Percentiles rank a stretch among this genome's conserved stretches.
Conservation (phyloP, 306 rosid genomes). For the Vicia faba region DNA sequence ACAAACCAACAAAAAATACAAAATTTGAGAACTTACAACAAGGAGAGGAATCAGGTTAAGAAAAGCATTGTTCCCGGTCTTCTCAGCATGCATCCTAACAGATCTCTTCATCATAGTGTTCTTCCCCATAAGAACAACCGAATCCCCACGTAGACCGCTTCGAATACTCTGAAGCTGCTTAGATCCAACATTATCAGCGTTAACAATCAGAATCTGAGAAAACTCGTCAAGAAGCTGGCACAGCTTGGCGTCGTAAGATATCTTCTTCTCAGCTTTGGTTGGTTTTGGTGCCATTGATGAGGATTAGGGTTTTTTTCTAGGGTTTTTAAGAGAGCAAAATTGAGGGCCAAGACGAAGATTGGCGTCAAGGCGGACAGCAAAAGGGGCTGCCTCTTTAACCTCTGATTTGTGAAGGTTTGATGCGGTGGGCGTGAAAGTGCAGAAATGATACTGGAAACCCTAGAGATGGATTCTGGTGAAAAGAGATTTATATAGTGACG, state of each 20-base stretch:
- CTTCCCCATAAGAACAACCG: slow-evolving; percentile 88
- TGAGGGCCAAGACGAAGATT: slow-evolving; percentile 74
- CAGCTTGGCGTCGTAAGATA: slow-evolving; percentile 69
- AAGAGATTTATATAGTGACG: background rate
- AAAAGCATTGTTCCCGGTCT: slow-evolving; percentile 63
- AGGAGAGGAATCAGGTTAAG: slow-evolving; percentile 86
- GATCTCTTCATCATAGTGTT: slow-evolving; percentile 98
- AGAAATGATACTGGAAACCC: background rate
- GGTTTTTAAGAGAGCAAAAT: slow-evolving; percentile 37
- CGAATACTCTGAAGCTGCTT: slow-evolving; percentile 84
- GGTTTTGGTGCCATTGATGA: slow-evolving; percentile 53
- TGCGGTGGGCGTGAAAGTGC: background rate
- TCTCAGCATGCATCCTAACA: slow-evolving; percentile 67
- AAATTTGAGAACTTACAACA: slow-evolving; percentile 44
- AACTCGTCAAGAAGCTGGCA: slow-evolving; percentile 74
- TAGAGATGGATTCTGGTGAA: background rate
- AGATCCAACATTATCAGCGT: slow-evolving; percentile 92
- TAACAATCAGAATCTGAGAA: slow-evolving; percentile 74
- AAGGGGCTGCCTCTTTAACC: slow-evolving; percentile 75
- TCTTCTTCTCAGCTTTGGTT: slow-evolving; percentile 84
- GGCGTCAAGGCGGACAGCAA: slow-evolving; percentile 78
- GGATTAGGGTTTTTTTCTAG: background rate
- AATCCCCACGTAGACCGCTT: slow-evolving; percentile 82
- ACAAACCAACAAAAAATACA: no score
- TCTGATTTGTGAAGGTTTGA: background rate